These are phyloP conservation scores for Eleusine indica DNA, from an alignment of 176 grass and related monocot genomes.

Conservation along the genomic window DNA sequence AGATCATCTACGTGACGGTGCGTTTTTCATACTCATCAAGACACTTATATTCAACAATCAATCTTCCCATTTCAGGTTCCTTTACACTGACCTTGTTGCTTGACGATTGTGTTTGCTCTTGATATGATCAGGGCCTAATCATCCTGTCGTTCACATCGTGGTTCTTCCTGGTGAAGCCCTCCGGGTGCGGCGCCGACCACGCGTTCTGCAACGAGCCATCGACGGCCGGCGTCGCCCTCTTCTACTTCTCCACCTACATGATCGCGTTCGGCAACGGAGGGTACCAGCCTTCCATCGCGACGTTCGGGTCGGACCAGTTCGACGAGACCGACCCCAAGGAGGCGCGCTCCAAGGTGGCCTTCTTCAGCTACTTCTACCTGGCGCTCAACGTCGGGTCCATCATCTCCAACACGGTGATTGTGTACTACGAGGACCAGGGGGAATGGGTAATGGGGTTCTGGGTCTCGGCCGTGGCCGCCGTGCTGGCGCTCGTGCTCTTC, in stretches of 20 bases:
- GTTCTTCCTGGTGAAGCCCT: slow-evolving; percentile 73
- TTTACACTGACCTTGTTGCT: not conserved
- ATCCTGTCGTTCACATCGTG: slow-evolving; percentile 68
- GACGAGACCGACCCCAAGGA: slow-evolving; percentile 74
- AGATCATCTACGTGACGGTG: slow-evolving; percentile 81
- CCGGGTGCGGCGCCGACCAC: slow-evolving; percentile 60
- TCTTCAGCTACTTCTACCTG: slow-evolving; percentile 95
- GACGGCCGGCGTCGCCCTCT: slow-evolving; percentile 48
- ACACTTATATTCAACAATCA: not conserved
- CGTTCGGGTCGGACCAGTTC: slow-evolving; percentile 86
- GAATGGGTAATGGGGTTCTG: slow-evolving; percentile 81
- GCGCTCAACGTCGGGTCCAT: slow-evolving; percentile 80
- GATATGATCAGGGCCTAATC: slow-evolving; percentile 57
- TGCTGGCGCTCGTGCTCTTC: slow-evolving; percentile 69
- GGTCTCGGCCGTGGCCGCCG: slow-evolving; percentile 60
- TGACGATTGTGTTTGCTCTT: not conserved
- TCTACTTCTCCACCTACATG: slow-evolving; percentile 88
- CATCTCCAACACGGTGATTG: slow-evolving; percentile 77
- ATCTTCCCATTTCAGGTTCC: not conserved
- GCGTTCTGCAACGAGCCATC: slow-evolving; percentile 54
- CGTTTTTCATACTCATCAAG: slow-evolving; percentile 2
- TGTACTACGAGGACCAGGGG: slow-evolving; percentile 80
- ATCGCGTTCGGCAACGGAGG: slow-evolving; percentile 88
- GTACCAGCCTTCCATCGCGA: slow-evolving; percentile 84
- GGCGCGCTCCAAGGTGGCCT: slow-evolving; percentile 67